phyloP scores from a whole-genome alignment of 371 early-diverging fungal species.

The Mucor mucedo region DNA sequence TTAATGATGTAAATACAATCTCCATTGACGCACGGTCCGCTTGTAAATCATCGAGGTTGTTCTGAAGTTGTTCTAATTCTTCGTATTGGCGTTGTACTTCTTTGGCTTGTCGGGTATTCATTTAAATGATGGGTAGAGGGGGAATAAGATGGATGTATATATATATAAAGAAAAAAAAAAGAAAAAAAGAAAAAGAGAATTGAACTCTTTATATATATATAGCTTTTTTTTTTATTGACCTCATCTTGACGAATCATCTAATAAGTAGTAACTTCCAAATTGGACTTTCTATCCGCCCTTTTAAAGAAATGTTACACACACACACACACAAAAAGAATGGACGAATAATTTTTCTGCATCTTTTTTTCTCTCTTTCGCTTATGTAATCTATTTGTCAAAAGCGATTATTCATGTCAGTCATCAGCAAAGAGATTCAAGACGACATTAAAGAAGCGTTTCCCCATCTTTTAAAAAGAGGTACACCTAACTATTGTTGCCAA shows the following conservation, averaged over 20 bases:
- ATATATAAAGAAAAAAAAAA: background rate
- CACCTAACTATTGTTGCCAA: background rate
- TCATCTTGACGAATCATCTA: constrained; percentile 6
- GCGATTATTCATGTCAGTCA: background rate
- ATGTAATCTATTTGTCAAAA: background rate
- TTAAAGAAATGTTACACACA: background rate
- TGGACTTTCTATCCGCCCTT: background rate
- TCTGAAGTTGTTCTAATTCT: constrained; percentile 17
- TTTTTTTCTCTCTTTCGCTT: background rate
- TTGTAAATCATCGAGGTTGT: constrained; percentile 19
- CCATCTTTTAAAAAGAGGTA: constrained; percentile 8
- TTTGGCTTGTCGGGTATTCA: background rate
- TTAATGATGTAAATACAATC: constrained; percentile 24
- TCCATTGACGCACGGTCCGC: constrained; percentile 28
- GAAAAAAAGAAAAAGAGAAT: background rate
- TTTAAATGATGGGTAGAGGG: background rate
- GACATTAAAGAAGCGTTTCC: constrained; percentile 20
- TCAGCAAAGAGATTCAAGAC: constrained; percentile 11
- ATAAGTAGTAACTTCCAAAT: constrained; percentile 1
- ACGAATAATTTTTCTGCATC: no score
- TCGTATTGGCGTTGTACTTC: constrained; percentile 1
- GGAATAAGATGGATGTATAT: background rate
- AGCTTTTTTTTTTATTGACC: background rate
- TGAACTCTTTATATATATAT: constrained; percentile 15
- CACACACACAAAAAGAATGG: no score